These are phyloP conservation scores for Rosa rugosa DNA, from an alignment of 306 rosid genomes.

Conservation along the genomic window DNA sequence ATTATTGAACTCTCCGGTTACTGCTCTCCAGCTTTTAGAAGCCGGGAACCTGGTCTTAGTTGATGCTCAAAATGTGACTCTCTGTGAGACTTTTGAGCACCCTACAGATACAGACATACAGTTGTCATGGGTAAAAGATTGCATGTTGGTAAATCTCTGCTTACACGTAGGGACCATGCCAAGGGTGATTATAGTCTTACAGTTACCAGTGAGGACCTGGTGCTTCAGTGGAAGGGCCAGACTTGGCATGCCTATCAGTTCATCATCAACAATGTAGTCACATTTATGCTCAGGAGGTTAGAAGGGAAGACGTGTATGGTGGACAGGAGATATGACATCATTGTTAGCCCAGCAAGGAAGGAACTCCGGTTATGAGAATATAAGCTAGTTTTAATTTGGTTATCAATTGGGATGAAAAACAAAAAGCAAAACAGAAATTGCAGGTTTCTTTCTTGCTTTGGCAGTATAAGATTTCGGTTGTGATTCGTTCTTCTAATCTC, in stretches of 20 bases:
- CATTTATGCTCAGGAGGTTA: no score
- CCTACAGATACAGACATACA: background rate
- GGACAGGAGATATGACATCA: no score
- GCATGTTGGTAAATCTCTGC: background rate
- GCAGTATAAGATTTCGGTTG: no score
- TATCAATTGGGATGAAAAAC: no score
- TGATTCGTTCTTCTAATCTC: no score
- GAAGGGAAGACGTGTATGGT: no score
- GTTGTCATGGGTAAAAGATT: constrained; percentile 13
- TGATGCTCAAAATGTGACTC: background rate
- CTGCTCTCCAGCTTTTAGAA: constrained; percentile 9
- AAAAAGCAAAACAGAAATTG: no score
- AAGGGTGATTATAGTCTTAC: background rate
- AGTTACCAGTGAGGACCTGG: background rate
- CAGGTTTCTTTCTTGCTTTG: no score
- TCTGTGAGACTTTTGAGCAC: constrained; percentile 10
- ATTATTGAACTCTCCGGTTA: constrained; percentile 5
- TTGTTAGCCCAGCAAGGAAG: no score
- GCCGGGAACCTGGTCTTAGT: constrained; percentile 11
- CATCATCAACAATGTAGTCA: no score
- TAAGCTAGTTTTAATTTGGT: no score
- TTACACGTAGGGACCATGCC: background rate
- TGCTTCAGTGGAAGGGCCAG: constrained; percentile 18
- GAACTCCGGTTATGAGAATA: no score
- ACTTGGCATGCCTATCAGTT: background rate